Evolutionary conservation across 768 basidiomycete genomes (phyloP), one percentile per base, ranked within the genome.

Genomic region (Mycena maculata): DNA sequence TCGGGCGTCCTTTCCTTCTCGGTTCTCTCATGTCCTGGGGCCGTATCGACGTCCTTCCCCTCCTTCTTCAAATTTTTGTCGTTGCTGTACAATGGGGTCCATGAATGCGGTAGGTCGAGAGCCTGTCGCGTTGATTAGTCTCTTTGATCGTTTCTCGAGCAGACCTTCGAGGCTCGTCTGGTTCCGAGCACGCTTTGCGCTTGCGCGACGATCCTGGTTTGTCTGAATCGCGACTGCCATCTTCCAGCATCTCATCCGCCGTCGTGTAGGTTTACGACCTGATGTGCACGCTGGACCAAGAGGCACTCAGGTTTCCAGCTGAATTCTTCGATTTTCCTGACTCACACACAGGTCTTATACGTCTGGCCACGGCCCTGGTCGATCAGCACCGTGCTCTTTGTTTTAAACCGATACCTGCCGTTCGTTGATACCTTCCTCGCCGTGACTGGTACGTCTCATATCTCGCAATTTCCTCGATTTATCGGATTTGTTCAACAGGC

Each of bases 321-420:
- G 8, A 27, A 38, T 25, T n/a, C 18, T 41, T 10, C 16, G 9
- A 11, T 18, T 27, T 18, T 52, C 33, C 13, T 55, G 13, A 20
- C 41, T 53, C 39, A 16, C 33, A 28, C 41, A 11, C 56, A 77
- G 76, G 67, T 77, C 22, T 53, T 65, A 20, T 72, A 73, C 42
- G 70, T 77, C 47, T 77, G 76, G 77, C 64, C 69, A 18, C 58
- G 54, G 18, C 70, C 74, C 13, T 72, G 70, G 67, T 66, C 67
- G 3, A 64, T 74, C 33, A 74, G 72, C 54, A 74, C 73, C 7
- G 41, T 63, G 8, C 59, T 79, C 9, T 79, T 78, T 60, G 48
- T 76, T 15, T 31, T 76, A 23, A 79, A 79, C 57, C 76, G 77
- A 15, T 79, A 79, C 65, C 71, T 76, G 33, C 77, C 77, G 8